These are phyloP conservation scores for Pestalotiopsis sp. DNA, from an alignment of 2,329 filamentous ascomycete species.

Conservation along the genomic window DNA sequence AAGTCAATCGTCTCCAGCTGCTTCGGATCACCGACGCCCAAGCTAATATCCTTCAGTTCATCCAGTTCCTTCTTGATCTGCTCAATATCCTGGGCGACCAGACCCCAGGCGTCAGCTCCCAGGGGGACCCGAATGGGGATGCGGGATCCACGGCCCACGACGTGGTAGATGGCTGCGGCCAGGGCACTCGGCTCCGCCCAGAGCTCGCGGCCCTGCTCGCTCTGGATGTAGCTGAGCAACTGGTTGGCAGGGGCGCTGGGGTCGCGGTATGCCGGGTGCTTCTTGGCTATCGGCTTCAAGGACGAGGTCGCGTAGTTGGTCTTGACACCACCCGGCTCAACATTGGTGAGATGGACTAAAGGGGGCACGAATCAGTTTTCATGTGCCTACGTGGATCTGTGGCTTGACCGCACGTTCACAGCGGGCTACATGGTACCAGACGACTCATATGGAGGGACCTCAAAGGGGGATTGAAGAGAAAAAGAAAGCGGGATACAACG, in stretches of 20 bases:
- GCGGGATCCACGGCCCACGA: too few relatives aligned
- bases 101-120: neutral
- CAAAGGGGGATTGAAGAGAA: too few relatives aligned
- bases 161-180: too few relatives aligned
- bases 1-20: neutral
- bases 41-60: neutral
- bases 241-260: neutral
- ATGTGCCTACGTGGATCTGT: too few relatives aligned
- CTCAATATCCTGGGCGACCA: neutral
- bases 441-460: too few relatives aligned
- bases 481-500: too few relatives aligned
- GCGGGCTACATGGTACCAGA: too few relatives aligned
- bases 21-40: too few relatives aligned
- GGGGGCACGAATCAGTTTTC: too few relatives aligned
- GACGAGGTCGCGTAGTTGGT: neutral
- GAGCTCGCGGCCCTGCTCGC: neutral
- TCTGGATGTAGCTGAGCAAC: neutral
- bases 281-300: neutral
- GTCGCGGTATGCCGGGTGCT: neutral
- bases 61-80: too few relatives aligned
- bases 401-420: too few relatives aligned
- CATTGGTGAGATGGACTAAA: too few relatives aligned
- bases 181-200: neutral
- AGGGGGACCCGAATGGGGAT: neutral
- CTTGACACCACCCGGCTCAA: neutral